Percentiles rank a stretch among this genome's conserved stretches.
phyloP scores from a whole-genome alignment of 345 rosid species.

The Brassica incana region DNA sequence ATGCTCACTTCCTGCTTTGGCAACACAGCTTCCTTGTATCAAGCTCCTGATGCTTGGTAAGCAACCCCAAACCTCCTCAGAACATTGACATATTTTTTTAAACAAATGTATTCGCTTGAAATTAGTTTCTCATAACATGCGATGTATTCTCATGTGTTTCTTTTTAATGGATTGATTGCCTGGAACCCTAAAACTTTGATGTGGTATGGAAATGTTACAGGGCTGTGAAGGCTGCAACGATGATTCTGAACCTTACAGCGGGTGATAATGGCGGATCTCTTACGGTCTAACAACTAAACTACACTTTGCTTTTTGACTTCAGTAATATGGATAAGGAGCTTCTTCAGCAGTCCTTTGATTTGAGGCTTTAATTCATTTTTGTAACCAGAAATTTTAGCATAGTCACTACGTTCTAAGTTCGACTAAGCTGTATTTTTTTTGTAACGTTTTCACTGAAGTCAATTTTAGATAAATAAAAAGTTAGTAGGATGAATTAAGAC shows the following conservation, averaged over 20 bases:
- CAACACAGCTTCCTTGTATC: constrained; percentile 70
- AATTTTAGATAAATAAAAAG: background rate
- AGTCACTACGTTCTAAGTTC: constrained; percentile 6
- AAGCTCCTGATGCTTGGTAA: constrained; percentile 92
- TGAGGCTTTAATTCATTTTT: constrained; percentile 3
- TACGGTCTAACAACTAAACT: constrained; percentile 50
- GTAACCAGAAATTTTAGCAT: constrained; percentile 12
- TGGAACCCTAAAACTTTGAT: constrained; percentile 9
- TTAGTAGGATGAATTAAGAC: background rate
- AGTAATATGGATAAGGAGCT: background rate
- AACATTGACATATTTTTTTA: background rate
- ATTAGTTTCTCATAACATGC: constrained; percentile 2
- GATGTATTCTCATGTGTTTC: background rate
- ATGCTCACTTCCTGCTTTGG: constrained; percentile 92
- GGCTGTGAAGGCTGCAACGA: constrained; percentile 85
- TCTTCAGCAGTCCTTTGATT: background rate
- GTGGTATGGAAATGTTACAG: constrained; percentile 38
- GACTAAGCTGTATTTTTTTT: background rate
- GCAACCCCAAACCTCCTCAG: constrained; percentile 6
- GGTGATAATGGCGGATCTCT: constrained; percentile 95
- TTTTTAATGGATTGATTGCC: background rate
- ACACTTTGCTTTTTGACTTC: background rate
- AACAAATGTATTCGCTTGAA: background rate
- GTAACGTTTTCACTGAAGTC: constrained; percentile 3
- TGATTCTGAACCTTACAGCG: constrained; percentile 78